These are phyloP conservation scores for Colletotrichum sp. DNA, from an alignment of 2,329 filamentous ascomycete genomes.

Conservation along the genomic window DNA sequence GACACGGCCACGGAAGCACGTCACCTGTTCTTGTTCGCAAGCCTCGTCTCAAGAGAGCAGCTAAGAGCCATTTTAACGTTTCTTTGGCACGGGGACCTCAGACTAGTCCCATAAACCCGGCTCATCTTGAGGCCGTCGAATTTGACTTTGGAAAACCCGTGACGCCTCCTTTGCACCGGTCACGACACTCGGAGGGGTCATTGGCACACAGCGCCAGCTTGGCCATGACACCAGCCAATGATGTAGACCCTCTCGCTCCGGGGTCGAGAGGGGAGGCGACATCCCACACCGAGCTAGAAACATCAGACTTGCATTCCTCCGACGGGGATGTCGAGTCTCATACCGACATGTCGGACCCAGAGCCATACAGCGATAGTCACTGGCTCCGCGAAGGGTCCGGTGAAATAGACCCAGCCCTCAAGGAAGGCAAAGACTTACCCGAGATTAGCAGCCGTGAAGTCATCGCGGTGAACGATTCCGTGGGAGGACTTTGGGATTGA, in stretches of 20 bases:
- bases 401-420: neutral
- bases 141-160: conserved; percentile 19
- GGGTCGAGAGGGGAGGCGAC: conserved; percentile 5
- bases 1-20: conserved; percentile 29
- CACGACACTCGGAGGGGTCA: conserved; percentile 9
- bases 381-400: conserved; percentile 1
- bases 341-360: conserved; percentile 19
- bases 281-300: conserved; percentile 20
- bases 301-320: conserved; percentile 21
- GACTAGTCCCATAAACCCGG: conserved; percentile 26
- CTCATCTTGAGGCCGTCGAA: conserved; percentile 28
- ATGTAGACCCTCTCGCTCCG: neutral
- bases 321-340: conserved; percentile 20
- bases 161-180: conserved; percentile 8
- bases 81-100: conserved; percentile 26
- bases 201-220: neutral
- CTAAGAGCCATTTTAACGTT: conserved; percentile 39
- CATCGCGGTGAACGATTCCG: neutral
- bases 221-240: conserved; percentile 3
- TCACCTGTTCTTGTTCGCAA: conserved; percentile 35
- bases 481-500: conserved; percentile 23
- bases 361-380: conserved; percentile 13
- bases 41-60: conserved; percentile 45
- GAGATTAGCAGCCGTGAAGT: conserved; percentile 9
- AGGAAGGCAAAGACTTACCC: neutral